Evolutionary conservation across 1,284 basidiomycete genomes (phyloP), one percentile per base, ranked within the genome.

Genomic region (Ustilago xerochloae): DNA sequence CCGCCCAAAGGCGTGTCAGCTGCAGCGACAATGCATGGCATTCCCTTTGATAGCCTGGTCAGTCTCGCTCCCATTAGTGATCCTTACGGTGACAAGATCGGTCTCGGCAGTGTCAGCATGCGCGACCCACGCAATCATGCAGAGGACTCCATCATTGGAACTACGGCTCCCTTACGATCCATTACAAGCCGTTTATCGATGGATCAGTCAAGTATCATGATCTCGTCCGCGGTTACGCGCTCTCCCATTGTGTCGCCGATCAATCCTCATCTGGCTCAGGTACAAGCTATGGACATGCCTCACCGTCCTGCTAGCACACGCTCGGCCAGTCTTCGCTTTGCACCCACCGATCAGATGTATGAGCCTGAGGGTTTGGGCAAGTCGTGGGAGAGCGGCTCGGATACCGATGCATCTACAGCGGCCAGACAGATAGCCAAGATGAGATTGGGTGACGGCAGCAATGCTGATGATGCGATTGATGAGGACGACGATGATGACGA

Each of bases 21-120:
- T 2, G 57, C 63, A 30, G 62, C 75, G 84, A 86, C 28, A 86
- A 86, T 16, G 86, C 88, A 72, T 87, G 92, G 90, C 5, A 88
- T 96, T n/a, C 91, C 93, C 0, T 92, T 91, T 83, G 89, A 90
- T 69, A 90, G 89, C 63, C 89, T 96, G 18, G 88, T 97, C 22
- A 89, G 89, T 46, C 88, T 97, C 5, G 88, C 90, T 4, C 90
- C 90, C 5, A 90, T 92, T 5, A 90, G 92, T 79, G 90, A 91
- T 58, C 88, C 90, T 0, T 93, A 92, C 82, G 76, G 68, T 20
- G 77, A 74, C 46, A 54, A 59, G 41, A 67, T 79, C 20, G 78
- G 78, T 2, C 63, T 77, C 4, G 72, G 75, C 24, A 79, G 75
- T 46, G 56, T 79, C 47, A 79, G 75, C 39, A 54, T 76, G 43